These are phyloP conservation scores for Epichloe uncinata DNA, from an alignment of 2,329 filamentous ascomycete genomes.

Conservation along the genomic window DNA sequence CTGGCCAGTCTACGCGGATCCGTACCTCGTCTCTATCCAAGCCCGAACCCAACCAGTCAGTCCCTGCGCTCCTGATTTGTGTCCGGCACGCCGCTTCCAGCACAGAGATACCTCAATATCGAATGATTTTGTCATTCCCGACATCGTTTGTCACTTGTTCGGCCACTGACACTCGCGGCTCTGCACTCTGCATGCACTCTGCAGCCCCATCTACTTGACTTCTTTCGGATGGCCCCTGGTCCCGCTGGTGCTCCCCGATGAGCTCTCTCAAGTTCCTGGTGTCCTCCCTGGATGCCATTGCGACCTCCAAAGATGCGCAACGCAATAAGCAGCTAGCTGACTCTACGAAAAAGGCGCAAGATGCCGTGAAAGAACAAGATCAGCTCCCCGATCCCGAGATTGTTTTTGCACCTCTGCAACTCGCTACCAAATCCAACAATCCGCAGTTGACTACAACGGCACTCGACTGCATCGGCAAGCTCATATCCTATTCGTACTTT, in stretches of 20 bases:
- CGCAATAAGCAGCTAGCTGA: slow-evolving; percentile 76
- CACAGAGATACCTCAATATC: neutral
- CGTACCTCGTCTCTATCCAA: neutral
- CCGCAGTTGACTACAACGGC: slow-evolving; percentile 78
- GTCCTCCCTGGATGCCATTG: slow-evolving; percentile 84
- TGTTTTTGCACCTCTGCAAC: slow-evolving; percentile 78
- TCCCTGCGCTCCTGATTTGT: neutral
- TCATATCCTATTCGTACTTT: slow-evolving; percentile 98
- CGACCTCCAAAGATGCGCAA: slow-evolving; percentile 78
- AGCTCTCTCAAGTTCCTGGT: slow-evolving; percentile 95
- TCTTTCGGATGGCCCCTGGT: slow-evolving; percentile 31
- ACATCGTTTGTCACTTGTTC: neutral
- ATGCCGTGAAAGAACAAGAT: slow-evolving; percentile 76
- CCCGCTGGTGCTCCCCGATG: slow-evolving; percentile 45
- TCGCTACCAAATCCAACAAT: slow-evolving; percentile 78
- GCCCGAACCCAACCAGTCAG: neutral
- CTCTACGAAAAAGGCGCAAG: slow-evolving; percentile 65
- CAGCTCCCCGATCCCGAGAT: slow-evolving; percentile 79
- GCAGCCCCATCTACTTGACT: neutral
- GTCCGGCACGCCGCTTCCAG: neutral
- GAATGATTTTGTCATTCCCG: neutral
- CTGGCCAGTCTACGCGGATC: neutral
- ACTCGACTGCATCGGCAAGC: slow-evolving; percentile 94
- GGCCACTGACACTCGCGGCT: neutral
- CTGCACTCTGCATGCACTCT: neutral